Evolutionary conservation across 768 basidiomycete genomes (phyloP).

Genomic region (Myochromella boudieri): DNA sequence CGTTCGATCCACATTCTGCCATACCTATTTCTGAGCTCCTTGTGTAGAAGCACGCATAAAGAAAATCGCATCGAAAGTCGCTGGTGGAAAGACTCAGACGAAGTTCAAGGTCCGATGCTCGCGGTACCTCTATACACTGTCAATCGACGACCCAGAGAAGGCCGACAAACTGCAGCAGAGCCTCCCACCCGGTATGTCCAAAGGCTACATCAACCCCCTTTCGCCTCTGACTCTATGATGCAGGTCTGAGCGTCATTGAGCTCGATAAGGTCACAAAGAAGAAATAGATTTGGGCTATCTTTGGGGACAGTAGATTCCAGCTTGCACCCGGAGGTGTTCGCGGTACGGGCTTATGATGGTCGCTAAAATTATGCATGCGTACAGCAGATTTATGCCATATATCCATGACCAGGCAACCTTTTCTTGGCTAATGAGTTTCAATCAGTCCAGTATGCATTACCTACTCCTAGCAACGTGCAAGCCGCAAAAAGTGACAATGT

Average conservation of each 20-base stretch:
- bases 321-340: constrained; percentile 16
- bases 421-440: not conserved
- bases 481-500: constrained; percentile 22
- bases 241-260: constrained; percentile 74
- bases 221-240: not conserved
- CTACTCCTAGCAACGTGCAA: constrained; percentile 18
- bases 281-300: constrained; percentile 49
- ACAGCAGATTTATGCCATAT: constrained; percentile 25
- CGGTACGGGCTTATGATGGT: constrained; percentile 19
- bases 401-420: constrained; percentile 12
- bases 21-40: constrained; percentile 3
- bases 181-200: constrained; percentile 85
- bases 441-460: constrained; percentile 8
- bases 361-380: constrained; percentile 31
- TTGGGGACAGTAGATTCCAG: constrained; percentile 22
- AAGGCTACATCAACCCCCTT: constrained; percentile 26
- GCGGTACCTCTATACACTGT: constrained; percentile 96
- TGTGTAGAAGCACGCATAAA: constrained; percentile 93
- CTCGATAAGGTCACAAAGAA: constrained; percentile 70
- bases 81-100: constrained; percentile 76
- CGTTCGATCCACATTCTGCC: constrained; percentile 34
- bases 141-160: constrained; percentile 94
- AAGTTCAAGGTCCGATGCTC: constrained; percentile 99
- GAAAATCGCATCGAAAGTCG: constrained; percentile 73
- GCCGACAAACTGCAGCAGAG: constrained; percentile 96